phyloP scores from a whole-genome alignment of 805 yeast genomes.

The Saturnispora saitoi region DNA sequence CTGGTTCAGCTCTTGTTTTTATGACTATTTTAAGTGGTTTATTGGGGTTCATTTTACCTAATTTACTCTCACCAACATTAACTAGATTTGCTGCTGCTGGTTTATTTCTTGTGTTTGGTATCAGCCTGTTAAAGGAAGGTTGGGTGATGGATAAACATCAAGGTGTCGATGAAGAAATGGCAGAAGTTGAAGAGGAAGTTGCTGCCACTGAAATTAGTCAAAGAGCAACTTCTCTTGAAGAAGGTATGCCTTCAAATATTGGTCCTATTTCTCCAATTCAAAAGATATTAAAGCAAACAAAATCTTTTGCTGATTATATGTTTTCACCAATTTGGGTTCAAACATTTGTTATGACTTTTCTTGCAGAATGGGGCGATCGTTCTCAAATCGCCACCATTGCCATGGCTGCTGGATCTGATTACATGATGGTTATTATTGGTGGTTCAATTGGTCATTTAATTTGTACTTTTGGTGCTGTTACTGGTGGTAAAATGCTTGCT shows the following conservation, averaged over 20 bases:
- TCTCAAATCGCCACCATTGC: constrained; percentile 98
- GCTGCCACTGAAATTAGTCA: constrained; percentile 50
- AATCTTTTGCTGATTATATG: constrained; percentile 50
- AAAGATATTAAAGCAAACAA: constrained; percentile 29
- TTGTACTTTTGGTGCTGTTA: constrained; percentile 84
- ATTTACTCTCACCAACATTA: constrained; percentile 66
- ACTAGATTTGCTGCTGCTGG: constrained; percentile 78
- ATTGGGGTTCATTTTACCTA: constrained; percentile 86
- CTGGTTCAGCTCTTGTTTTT: constrained; percentile 72
- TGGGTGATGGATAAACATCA: constrained; percentile 66
- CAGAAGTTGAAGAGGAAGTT: constrained; percentile 93
- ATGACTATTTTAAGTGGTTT: constrained; percentile 91
- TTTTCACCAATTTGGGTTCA: constrained; percentile 90
- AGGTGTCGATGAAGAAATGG: constrained; percentile 92
- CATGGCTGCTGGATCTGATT: constrained; percentile 94
- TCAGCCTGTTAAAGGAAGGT: constrained; percentile 72
- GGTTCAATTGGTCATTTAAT: constrained; percentile 82
- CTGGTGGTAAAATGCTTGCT: constrained; percentile 89
- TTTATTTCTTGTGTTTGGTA: constrained; percentile 76
- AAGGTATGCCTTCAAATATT: constrained; percentile 25
- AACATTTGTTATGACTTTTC: constrained; percentile 88
- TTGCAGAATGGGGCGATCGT: constrained; percentile 99
- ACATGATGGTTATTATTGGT: constrained; percentile 82
- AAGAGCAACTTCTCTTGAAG: constrained; percentile 49
- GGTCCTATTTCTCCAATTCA: background rate